Base-by-base conservation (phyloP, 208 protist genomes). In the Phytomonas francai region DNA sequence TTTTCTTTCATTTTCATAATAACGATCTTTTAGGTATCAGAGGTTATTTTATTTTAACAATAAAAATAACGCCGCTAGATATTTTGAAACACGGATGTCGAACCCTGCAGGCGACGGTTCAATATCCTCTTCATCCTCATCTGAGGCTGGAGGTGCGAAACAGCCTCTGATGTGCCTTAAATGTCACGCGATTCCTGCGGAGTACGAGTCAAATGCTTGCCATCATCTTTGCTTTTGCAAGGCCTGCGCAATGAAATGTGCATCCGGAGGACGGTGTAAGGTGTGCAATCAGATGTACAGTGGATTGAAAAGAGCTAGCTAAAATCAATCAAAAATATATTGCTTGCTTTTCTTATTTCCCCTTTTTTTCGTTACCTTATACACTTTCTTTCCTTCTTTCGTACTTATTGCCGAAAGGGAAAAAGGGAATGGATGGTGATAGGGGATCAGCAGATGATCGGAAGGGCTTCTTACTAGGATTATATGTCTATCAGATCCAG, bases 191-290 rank as follows among this genome's bases (percentile, higher is more conserved):
- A 69, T 74, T 27, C 70, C 74, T 0, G 85, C 87, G 32, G 74
- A 77, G 67, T 96, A 88, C 73, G 71, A 88, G 61, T 87, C 88
- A n/a, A 78, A 81, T 62, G 76, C 70, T 12, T 96, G 90, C 59
- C 61, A 81, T 30, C 90, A 96, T 60, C 68, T 59, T 6, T 76
- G 84, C 31, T 96, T 94, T 77, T 96, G 90, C 78, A 81, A 78
- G 63, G 72, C 61, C 4, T 96, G 90, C 56, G 90, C 90, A 12
- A 96, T 96, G 90, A 96, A 94, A 67, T 92, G 85, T 42, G 91
- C 91, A 5, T 93, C 88, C 12, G 91, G 91, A 11, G 91, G 91
- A n/a, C 91, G 87, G 59, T 96, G 91, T 65, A 91, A 94, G 65
- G 62, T 81, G 3, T 94, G 91, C 68, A 72, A 78, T 8, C 30